A percentile compares a stretch with the other conserved stretches of the same genome.
phyloP scores from a whole-genome alignment of 2,329 filamentous ascomycete species.

The Parastagonospora avenae region DNA sequence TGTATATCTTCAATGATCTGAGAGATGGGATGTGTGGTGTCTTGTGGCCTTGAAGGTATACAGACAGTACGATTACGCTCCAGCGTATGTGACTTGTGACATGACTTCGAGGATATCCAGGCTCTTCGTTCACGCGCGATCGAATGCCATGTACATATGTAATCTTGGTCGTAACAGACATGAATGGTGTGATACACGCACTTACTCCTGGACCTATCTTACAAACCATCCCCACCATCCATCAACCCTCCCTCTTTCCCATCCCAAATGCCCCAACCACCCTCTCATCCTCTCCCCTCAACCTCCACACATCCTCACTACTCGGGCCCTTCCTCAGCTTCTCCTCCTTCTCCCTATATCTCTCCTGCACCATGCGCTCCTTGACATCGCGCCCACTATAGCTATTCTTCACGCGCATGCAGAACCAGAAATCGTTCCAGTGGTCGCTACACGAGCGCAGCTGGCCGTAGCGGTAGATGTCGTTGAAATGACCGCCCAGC shows the following conservation, averaged over 20 bases:
- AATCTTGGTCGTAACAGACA: not conserved
- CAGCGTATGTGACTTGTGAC: no score
- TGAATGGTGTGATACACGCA: not conserved
- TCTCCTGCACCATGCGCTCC: slow-evolving; percentile 65
- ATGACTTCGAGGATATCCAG: no score
- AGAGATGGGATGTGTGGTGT: no score
- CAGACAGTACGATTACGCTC: no score
- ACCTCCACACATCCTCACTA: slow-evolving; percentile 90
- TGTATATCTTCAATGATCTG: no score
- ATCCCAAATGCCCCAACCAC: slow-evolving; percentile 32
- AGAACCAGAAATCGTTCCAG: slow-evolving; percentile 97
- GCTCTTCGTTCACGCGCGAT: no score
- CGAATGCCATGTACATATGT: no score
- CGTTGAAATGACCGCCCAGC: slow-evolving; percentile 87
- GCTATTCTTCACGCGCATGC: slow-evolving; percentile 77
- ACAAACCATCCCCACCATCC: not conserved
- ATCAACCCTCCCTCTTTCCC: slow-evolving; percentile 11
- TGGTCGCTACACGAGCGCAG: slow-evolving; percentile 79
- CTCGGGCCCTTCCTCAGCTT: slow-evolving; percentile 73
- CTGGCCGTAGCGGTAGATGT: slow-evolving; percentile 84
- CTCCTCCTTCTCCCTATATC: slow-evolving; percentile 69
- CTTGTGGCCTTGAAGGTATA: no score
- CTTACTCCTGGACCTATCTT: not conserved
- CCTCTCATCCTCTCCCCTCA: slow-evolving; percentile 58
- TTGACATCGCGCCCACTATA: slow-evolving; percentile 62